These are phyloP conservation scores for Gonapodya sp. DNA, from an alignment of 192 early-diverging fungal species.

Conservation along the genomic window DNA sequence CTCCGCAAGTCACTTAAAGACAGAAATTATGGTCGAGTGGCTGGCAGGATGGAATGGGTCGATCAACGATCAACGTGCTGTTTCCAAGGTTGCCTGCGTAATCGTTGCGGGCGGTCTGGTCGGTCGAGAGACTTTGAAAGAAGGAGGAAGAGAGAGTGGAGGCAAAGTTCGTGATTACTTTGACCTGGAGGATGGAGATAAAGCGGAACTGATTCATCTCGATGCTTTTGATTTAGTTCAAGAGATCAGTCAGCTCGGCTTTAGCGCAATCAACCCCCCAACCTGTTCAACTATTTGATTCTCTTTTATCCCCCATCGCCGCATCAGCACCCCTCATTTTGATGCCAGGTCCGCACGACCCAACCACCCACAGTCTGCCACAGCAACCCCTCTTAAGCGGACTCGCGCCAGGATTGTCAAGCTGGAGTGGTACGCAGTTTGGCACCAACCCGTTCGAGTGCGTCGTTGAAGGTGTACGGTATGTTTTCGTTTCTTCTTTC, in stretches of 20 bases:
- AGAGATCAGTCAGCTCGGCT: background rate
- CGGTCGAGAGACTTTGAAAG: constrained; percentile 2
- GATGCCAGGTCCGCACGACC: constrained; percentile 75
- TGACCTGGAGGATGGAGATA: too few relatives aligned
- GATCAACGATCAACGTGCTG: constrained; percentile 35
- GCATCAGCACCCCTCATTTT: constrained; percentile 56
- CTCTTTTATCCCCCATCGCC: constrained; percentile 52
- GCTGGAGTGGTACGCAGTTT: constrained; percentile 51
- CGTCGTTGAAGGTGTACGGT: constrained; percentile 56
- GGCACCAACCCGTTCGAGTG: constrained; percentile 76
- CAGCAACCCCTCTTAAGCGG: constrained; percentile 74
- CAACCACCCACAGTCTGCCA: constrained; percentile 65
- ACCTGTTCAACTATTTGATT: constrained; percentile 50
- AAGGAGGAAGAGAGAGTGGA: constrained; percentile 5
- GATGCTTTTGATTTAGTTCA: background rate
- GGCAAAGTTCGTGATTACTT: background rate
- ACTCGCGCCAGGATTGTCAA: constrained; percentile 52
- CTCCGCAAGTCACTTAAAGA: constrained; percentile 37
- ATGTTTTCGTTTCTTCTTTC: too few relatives aligned
- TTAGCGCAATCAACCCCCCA: constrained; percentile 22
- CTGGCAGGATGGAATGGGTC: constrained; percentile 66
- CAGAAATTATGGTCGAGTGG: constrained; percentile 69
- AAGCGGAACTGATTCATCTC: too few relatives aligned
- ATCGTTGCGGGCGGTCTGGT: constrained; percentile 69
- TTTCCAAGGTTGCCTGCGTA: constrained; percentile 54